Evolutionary conservation across 441 rosid species (phyloP).

Genomic region (Erodium chrysanthum): DNA sequence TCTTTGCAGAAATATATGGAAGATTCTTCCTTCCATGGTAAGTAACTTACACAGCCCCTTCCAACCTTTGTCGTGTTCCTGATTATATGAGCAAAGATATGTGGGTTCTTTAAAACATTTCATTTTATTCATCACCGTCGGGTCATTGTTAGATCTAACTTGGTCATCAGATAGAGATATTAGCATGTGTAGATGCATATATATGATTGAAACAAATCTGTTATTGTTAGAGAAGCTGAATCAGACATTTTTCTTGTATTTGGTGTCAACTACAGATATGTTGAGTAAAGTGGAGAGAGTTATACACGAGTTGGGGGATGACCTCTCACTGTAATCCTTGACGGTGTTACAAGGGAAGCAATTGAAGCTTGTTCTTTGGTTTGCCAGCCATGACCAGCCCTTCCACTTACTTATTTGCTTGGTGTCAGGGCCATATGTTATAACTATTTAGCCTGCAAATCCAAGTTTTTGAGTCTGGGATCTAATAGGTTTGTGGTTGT

Average conservation of each 20-base stretch:
- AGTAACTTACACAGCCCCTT: slow-evolving; percentile 6
- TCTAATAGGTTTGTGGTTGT: too few relatives aligned
- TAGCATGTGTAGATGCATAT: neutral
- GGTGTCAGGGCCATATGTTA: too few relatives aligned
- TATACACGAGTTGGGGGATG: slow-evolving; percentile 48
- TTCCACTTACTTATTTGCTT: too few relatives aligned
- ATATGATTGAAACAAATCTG: neutral
- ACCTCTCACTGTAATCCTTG: slow-evolving; percentile 16
- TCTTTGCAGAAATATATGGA: slow-evolving; percentile 58
- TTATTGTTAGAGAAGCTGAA: slow-evolving; percentile 9
- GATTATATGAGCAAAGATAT: too few relatives aligned
- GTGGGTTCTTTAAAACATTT: neutral
- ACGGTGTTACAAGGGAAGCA: slow-evolving; percentile 5
- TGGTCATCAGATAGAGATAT: neutral
- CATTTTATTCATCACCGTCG: neutral
- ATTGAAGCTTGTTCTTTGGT: slow-evolving; percentile 5
- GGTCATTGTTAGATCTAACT: neutral
- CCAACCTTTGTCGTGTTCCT: neutral
- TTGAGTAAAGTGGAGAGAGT: slow-evolving; percentile 54
- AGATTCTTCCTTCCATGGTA: slow-evolving; percentile 78
- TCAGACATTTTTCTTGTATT: neutral
- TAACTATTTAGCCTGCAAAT: too few relatives aligned
- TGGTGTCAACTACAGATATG: slow-evolving; percentile 44
- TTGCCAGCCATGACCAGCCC: neutral
- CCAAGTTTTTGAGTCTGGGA: too few relatives aligned